phyloP scores from a whole-genome alignment of 345 rosid species.

The Mercurialis annua region DNA sequence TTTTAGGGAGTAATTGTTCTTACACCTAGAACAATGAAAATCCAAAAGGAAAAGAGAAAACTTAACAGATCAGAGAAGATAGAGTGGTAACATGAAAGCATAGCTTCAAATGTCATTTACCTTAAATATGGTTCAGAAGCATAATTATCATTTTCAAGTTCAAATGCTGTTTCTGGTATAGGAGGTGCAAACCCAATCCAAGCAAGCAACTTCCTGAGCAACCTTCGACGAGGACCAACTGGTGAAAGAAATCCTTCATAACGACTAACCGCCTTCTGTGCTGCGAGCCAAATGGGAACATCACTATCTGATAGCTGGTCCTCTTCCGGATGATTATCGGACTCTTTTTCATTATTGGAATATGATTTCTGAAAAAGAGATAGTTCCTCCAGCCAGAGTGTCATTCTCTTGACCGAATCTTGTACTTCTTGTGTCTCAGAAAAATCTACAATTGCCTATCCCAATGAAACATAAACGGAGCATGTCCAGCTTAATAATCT shows the following conservation, averaged over 20 bases:
- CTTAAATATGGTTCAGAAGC: slow-evolving; percentile 75
- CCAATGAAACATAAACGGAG: slow-evolving; percentile 22
- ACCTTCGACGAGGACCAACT: slow-evolving; percentile 86
- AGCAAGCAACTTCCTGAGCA: slow-evolving; percentile 64
- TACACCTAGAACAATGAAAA: slow-evolving; percentile 5
- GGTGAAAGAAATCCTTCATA: slow-evolving; percentile 82
- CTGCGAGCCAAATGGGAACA: slow-evolving; percentile 86
- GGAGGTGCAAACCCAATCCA: slow-evolving; percentile 71
- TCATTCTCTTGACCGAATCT: slow-evolving; percentile 48
- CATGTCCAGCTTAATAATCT: slow-evolving; percentile 5
- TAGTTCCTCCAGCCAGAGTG: slow-evolving; percentile 59
- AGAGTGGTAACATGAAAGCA: slow-evolving; percentile 7
- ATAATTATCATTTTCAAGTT: slow-evolving; percentile 43
- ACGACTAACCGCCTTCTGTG: slow-evolving; percentile 87
- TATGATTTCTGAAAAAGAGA: slow-evolving; percentile 55
- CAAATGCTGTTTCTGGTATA: slow-evolving; percentile 52
- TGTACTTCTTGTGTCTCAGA: slow-evolving; percentile 46
- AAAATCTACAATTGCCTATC: slow-evolving; percentile 51
- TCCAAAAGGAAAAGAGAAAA: slow-evolving; percentile 12
- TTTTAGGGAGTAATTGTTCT: neutral
- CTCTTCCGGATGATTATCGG: slow-evolving; percentile 35
- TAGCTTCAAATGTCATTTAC: slow-evolving; percentile 33
- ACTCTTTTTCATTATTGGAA: slow-evolving; percentile 36
- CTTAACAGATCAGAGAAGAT: slow-evolving; percentile 4
- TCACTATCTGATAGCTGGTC: slow-evolving; percentile 54